Evolutionary conservation across 2,329 filamentous ascomycete species (phyloP).

Genomic region (Mariannaea elegans): DNA sequence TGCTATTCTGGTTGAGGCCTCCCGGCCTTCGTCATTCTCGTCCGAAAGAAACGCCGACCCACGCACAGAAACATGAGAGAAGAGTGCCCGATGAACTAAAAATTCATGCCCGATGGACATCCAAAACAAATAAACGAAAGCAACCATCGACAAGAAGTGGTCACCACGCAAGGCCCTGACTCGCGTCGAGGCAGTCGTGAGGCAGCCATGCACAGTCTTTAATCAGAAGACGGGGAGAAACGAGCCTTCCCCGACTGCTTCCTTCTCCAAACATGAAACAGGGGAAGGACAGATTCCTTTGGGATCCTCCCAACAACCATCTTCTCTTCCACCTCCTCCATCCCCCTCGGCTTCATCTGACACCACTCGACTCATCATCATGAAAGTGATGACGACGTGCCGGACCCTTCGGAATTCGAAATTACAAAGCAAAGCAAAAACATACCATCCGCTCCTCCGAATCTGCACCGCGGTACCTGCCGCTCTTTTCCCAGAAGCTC

Average conservation of each 20-base stretch:
- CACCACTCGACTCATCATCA: neutral
- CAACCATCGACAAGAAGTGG: neutral
- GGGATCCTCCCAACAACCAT: neutral
- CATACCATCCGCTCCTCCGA: neutral
- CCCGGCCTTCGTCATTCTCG: neutral
- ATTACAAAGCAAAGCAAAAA: neutral
- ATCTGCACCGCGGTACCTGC: neutral
- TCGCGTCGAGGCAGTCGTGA: neutral
- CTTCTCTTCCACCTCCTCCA: neutral
- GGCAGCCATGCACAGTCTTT: neutral
- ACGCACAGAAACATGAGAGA: neutral
- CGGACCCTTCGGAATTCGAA: neutral
- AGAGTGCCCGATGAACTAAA: neutral
- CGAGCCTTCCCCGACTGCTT: neutral
- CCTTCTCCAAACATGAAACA: neutral
- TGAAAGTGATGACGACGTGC: neutral
- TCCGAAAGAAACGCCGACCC: neutral
- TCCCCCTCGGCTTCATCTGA: neutral
- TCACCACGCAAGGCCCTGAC: neutral
- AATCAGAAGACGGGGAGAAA: neutral
- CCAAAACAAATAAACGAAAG: neutral
- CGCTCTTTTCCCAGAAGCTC: constrained; percentile 2
- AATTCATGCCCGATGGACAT: neutral
- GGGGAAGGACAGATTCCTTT: neutral
- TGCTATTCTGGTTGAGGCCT: neutral